Percentiles rank a stretch among this genome's conserved stretches.
Conservation (phyloP, 1,284 basidiomycete genomes). For the Puccinia novopanici region DNA sequence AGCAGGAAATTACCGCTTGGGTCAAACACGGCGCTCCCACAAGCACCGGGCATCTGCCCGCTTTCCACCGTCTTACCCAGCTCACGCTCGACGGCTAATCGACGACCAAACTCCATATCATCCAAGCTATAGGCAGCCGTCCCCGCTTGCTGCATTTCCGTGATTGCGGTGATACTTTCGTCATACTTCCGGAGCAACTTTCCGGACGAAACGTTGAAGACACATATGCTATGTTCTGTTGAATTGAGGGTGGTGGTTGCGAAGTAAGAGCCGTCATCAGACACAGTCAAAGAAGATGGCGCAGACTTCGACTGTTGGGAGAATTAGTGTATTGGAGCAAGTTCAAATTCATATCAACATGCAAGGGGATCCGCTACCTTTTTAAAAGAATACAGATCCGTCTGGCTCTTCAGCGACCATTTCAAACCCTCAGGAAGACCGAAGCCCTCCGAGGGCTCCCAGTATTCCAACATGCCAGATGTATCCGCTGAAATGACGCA, state of each 20-base stretch:
- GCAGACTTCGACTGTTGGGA: slow-evolving; percentile 75
- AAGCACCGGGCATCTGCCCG: slow-evolving; percentile 64
- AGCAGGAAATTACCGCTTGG: slow-evolving; percentile 91
- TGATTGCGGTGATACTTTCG: slow-evolving; percentile 84
- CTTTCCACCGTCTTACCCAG: slow-evolving; percentile 70
- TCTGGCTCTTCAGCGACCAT: slow-evolving; percentile 87
- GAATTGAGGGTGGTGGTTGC: slow-evolving; percentile 81
- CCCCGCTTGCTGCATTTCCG: slow-evolving; percentile 78
- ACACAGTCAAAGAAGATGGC: slow-evolving; percentile 86
- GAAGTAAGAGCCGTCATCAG: slow-evolving; percentile 82
- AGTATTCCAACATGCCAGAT: slow-evolving; percentile 93
- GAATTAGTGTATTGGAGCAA: background rate
- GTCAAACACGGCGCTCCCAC: slow-evolving; percentile 79
- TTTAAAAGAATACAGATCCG: slow-evolving; percentile 97
- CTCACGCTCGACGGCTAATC: slow-evolving; percentile 87
- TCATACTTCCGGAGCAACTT: slow-evolving; percentile 92
- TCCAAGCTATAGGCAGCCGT: slow-evolving; percentile 87
- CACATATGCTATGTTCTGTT: slow-evolving; percentile 82
- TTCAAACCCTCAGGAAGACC: slow-evolving; percentile 70
- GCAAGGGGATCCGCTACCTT: slow-evolving; percentile 66
- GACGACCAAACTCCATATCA: slow-evolving; percentile 98
- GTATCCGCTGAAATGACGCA: slow-evolving; percentile 92
- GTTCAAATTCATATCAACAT: background rate
- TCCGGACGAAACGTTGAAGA: slow-evolving; percentile 86
- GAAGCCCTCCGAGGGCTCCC: slow-evolving; percentile 88